Base-by-base conservation (phyloP, 306 rosid genomes). In the Arachis stenosperma region DNA sequence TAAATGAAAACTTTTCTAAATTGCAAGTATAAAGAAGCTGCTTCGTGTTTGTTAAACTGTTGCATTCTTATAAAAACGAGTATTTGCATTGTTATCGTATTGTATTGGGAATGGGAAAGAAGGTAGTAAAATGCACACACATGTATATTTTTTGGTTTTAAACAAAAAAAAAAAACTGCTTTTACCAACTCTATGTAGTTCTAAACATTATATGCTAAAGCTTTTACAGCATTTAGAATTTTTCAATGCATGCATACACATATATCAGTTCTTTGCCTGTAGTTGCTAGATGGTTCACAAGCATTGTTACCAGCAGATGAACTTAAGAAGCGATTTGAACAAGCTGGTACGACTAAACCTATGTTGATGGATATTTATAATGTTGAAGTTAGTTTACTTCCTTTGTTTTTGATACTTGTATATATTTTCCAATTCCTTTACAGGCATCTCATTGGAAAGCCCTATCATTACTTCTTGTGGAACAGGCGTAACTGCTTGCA, bases 401-500 rank as follows among this genome's bases (percentile, higher is more conserved):
- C 61, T 61, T 65, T 65, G 57, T 52, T 59, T 43, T 77, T 12
- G 3, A 54, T 57, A 40, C 65, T 53, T 71, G 51, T 56, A 61
- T 36, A 15, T 52, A 46, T 36, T 33, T 53, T 41, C 52, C 65
- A 62, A 7, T 56, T 73, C 52, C 64, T 61, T 42, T 75, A 84
- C 89, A 95, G 99, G 98, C 17, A 84, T 91, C 85, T 84, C 97
- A 60, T 69, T 90, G 90, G 98, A 88, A 37, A 75, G 78, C 41
- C 90, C 98, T n/a, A 60, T 79, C 30, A 84, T 88, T 48, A 79
- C 98, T 72, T 87, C 97, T 1, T 95, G 99, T 40, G 99, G 99
- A 62, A 91, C 98, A 37, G 98, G 98, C 0, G 93, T 95, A 55
- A 95, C 98, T 44, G 98, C 98, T 64, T 90, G 98, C 79, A 65